phyloP scores from a whole-genome alignment of 2,329 filamentous ascomycete genomes.

The Fusarium nodosum region DNA sequence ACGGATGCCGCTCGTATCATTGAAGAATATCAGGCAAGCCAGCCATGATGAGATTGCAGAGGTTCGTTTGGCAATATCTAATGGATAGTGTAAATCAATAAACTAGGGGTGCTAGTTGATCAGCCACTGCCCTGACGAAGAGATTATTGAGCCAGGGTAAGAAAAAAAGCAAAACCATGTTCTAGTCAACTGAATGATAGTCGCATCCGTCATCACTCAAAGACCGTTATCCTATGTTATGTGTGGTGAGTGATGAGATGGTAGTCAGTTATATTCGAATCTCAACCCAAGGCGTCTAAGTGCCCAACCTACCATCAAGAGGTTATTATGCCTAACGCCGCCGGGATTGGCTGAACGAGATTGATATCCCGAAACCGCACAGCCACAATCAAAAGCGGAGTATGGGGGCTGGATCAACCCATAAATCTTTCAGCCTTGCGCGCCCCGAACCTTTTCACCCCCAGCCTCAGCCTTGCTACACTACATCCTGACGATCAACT shows the following conservation, averaged over 20 bases:
- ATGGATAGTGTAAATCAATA: conserved; percentile 42
- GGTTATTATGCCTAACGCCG: conserved; percentile 1
- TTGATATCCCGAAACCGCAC: conserved; percentile 2
- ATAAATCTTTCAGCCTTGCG: conserved; percentile 42
- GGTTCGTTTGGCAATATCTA: conserved; percentile 13
- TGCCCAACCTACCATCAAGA: neutral
- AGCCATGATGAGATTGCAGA: conserved; percentile 22
- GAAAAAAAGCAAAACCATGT: conserved; percentile 12
- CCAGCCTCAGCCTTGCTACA: conserved; percentile 48
- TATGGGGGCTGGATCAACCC: neutral
- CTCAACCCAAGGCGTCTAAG: conserved; percentile 6
- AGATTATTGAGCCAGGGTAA: conserved; percentile 18
- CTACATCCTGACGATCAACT: conserved; percentile 30
- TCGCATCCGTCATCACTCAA: neutral
- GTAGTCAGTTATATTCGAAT: neutral
- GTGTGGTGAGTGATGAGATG: neutral
- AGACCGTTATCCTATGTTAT: neutral
- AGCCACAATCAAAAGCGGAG: conserved; percentile 24
- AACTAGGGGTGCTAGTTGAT: conserved; percentile 27
- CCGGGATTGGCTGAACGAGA: conserved; percentile 18
- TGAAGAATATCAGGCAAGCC: neutral
- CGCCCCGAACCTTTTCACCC: conserved; percentile 38
- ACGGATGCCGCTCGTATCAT: too few species aligned
- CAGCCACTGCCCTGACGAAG: conserved; percentile 25
- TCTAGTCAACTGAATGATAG: neutral